These are phyloP conservation scores for Saccharomycopsis selenospora DNA, from an alignment of 805 yeast genomes.

Conservation along the genomic window DNA sequence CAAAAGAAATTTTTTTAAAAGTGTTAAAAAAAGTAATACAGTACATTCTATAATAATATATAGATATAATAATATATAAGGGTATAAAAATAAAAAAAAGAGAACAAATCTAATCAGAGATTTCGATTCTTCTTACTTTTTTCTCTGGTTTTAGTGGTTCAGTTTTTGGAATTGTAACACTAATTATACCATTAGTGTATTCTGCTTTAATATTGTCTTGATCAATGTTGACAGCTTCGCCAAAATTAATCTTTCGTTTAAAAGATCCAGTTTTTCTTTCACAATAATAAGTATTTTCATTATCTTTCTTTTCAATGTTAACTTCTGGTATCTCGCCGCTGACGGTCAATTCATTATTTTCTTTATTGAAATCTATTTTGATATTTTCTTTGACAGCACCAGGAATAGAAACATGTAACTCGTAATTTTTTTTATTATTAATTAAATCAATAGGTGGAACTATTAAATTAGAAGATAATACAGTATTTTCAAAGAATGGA, in stretches of 20 bases:
- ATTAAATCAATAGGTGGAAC: slow-evolving; percentile 41
- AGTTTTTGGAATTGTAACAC: slow-evolving; percentile 36
- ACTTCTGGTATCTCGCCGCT: slow-evolving; percentile 36
- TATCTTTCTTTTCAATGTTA: slow-evolving; percentile 18
- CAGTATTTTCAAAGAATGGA: slow-evolving; percentile 1
- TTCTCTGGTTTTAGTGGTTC: slow-evolving; percentile 24
- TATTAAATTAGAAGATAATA: slow-evolving; percentile 19
- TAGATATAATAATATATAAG: no score
- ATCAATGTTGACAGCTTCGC: slow-evolving; percentile 33
- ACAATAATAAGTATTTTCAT: slow-evolving; percentile 25
- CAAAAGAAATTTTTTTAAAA: no score
- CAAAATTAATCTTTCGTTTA: slow-evolving; percentile 37
- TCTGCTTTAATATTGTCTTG: slow-evolving; percentile 39
- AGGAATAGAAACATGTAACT: slow-evolving; percentile 39
- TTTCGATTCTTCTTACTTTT: background rate
- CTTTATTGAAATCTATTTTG: slow-evolving; percentile 40
- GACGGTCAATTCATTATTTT: slow-evolving; percentile 35
- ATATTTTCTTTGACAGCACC: slow-evolving; percentile 41
- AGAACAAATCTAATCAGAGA: background rate
- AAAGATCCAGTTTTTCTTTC: slow-evolving; percentile 36
- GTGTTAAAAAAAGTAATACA: no score
- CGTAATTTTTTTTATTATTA: slow-evolving; percentile 37
- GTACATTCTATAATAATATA: no score
- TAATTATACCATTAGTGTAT: slow-evolving; percentile 39
- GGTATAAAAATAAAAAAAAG: background rate